A percentile compares a stretch with the other conserved stretches of the same genome.
phyloP scores from a whole-genome alignment of 2,329 filamentous ascomycete species.

The Tolypocladium album region DNA sequence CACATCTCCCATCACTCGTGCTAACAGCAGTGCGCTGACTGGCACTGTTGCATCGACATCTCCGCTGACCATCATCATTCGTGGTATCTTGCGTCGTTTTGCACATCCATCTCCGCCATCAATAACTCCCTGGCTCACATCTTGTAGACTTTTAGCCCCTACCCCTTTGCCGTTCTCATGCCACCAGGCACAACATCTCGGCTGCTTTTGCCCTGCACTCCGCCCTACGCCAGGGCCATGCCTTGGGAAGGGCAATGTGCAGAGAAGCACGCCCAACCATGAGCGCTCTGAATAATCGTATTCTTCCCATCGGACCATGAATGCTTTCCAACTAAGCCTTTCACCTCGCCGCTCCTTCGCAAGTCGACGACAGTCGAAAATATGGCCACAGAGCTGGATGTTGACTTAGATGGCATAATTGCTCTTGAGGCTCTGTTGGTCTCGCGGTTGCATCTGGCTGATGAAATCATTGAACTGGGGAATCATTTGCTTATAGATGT shows the following conservation, averaged over 20 bases:
- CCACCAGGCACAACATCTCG: neutral
- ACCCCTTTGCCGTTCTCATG: neutral
- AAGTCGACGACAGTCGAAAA: neutral
- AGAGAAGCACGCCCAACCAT: slow-evolving; percentile 6
- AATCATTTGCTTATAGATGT: slow-evolving; percentile 47
- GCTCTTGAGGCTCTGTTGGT: slow-evolving; percentile 36
- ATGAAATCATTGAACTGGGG: slow-evolving; percentile 48
- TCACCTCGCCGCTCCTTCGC: neutral
- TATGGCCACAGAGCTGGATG: neutral
- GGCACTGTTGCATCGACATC: neutral
- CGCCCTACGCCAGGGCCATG: slow-evolving; percentile 1
- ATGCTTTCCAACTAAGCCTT: neutral
- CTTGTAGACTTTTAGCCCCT: neutral
- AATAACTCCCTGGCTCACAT: neutral
- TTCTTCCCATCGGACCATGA: neutral
- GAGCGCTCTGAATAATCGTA: neutral
- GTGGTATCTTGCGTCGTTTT: neutral
- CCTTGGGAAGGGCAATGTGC: slow-evolving; percentile 6
- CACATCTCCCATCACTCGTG: neutral
- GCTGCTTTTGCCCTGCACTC: neutral
- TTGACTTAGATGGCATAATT: slow-evolving; percentile 32
- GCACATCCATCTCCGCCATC: neutral
- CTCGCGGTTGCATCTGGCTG: slow-evolving; percentile 34
- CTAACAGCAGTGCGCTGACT: neutral
- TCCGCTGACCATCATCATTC: neutral